Conservation (phyloP, 192 early-diverging fungal genomes). For the Geosiphon pyriformis region DNA sequence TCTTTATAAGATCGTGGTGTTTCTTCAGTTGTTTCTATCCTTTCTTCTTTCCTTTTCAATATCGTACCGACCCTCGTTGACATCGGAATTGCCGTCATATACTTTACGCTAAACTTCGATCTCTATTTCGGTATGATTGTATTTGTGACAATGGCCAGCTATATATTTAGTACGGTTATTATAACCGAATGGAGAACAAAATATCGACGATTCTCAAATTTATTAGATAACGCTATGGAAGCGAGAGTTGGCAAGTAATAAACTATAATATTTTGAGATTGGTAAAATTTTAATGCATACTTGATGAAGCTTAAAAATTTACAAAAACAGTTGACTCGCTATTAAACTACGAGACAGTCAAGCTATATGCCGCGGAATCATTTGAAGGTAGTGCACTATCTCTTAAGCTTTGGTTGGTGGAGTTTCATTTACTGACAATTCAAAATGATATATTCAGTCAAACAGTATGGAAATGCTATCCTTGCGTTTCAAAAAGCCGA, state of each 20-base stretch:
- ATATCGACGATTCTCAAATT: constrained; percentile 68
- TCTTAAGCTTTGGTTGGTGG: no score
- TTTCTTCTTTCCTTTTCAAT: constrained; percentile 83
- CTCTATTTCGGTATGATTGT: constrained; percentile 75
- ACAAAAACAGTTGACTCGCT: constrained; percentile 83
- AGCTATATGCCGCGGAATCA: constrained; percentile 46
- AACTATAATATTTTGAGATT: no score
- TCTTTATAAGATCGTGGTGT: constrained; percentile 56
- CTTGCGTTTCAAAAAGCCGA: constrained; percentile 73
- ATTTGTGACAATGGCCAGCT: constrained; percentile 77
- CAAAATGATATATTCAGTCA: no score
- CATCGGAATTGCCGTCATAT: constrained; percentile 71
- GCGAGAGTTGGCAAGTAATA: constrained; percentile 52
- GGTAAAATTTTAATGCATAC: no score
- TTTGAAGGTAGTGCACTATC: constrained; percentile 22
- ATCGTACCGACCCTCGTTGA: constrained; percentile 83
- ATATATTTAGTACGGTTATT: constrained; percentile 69
- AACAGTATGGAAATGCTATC: constrained; percentile 67
- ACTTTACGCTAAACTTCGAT: constrained; percentile 65
- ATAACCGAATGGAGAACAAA: constrained; percentile 81
- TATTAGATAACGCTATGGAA: constrained; percentile 72
- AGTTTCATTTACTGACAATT: no score
- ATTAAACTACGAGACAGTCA: constrained; percentile 96
- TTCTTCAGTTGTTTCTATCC: constrained; percentile 64
- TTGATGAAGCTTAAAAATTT: no score